Conservation (phyloP, 2,329 filamentous ascomycete species). For the Cytospora piceae region DNA sequence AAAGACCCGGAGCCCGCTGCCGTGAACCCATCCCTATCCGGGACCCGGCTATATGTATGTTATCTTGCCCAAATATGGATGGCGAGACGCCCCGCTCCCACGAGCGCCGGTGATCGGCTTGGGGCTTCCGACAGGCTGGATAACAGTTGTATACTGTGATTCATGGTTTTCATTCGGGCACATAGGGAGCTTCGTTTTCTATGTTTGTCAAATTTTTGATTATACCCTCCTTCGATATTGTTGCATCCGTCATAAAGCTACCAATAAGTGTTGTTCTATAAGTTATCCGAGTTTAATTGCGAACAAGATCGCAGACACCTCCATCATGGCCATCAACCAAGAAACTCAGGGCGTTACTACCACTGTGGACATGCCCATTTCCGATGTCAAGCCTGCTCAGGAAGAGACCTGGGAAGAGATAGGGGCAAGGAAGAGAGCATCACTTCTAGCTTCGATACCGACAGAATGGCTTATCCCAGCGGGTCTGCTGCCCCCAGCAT, state of each 20-base stretch:
- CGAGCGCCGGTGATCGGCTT: neutral
- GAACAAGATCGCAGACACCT: neutral
- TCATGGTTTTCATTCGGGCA: neutral
- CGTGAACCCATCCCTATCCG: neutral
- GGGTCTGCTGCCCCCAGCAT: constrained; percentile 55
- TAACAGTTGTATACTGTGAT: neutral
- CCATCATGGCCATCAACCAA: constrained; percentile 11
- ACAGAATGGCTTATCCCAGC: constrained; percentile 60
- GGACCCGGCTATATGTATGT: neutral
- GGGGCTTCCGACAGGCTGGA: neutral
- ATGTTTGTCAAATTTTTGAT: neutral
- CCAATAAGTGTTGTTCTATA: neutral
- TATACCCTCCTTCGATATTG: neutral
- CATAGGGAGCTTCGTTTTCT: neutral
- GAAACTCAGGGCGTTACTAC: neutral
- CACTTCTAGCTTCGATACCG: constrained; percentile 55
- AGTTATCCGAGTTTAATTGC: neutral
- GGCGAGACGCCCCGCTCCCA: neutral
- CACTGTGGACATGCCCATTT: neutral
- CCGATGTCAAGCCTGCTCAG: neutral
- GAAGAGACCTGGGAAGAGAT: constrained; percentile 46
- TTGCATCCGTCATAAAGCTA: neutral
- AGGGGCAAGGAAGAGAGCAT: constrained; percentile 48
- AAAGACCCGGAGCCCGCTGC: neutral
- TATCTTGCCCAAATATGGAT: neutral